Percentiles rank a stretch among this genome's conserved stretches.
These are phyloP conservation scores for Debaryomyces castellii DNA, from an alignment of 805 yeast genomes.

Conservation along the genomic window DNA sequence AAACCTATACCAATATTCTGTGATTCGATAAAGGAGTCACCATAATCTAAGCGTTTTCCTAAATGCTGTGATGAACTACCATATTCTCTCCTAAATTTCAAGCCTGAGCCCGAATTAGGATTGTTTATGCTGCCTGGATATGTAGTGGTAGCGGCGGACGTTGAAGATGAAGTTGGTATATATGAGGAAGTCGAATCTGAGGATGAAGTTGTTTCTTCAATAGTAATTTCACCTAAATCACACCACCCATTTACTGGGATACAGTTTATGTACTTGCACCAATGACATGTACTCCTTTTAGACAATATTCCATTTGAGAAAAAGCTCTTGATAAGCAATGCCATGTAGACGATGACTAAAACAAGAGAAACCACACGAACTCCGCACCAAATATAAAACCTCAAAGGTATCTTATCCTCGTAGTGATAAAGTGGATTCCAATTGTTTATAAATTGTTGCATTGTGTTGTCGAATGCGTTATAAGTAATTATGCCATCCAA, in stretches of 20 bases:
- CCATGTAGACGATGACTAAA: slow-evolving; percentile 50
- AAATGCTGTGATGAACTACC: too few relatives aligned
- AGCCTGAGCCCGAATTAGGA: slow-evolving; percentile 2
- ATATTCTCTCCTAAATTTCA: neutral
- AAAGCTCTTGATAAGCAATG: slow-evolving; percentile 48
- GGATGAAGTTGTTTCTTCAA: slow-evolving; percentile 13
- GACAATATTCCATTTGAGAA: slow-evolving; percentile 23
- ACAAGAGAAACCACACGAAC: slow-evolving; percentile 46
- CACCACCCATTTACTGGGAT: slow-evolving; percentile 74
- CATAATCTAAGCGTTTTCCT: neutral
- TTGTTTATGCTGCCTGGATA: slow-evolving; percentile 22
- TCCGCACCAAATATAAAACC: slow-evolving; percentile 53
- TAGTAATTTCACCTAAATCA: slow-evolving; percentile 42
- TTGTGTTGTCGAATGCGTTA: slow-evolving; percentile 24
- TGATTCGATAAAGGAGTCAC: slow-evolving; percentile 1
- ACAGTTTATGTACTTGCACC: slow-evolving; percentile 77
- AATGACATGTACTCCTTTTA: slow-evolving; percentile 54
- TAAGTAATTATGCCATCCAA: slow-evolving; percentile 39
- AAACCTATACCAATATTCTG: slow-evolving; percentile 18
- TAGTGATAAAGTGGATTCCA: slow-evolving; percentile 41
- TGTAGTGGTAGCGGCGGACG: slow-evolving; percentile 9
- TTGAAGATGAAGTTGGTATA: slow-evolving; percentile 10
- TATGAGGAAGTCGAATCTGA: slow-evolving; percentile 6
- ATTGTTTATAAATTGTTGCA: slow-evolving; percentile 32
- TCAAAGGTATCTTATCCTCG: slow-evolving; percentile 30